These are phyloP conservation scores for Daldinia eschscholtzii DNA, from an alignment of 2,329 filamentous ascomycete genomes.

Conservation along the genomic window DNA sequence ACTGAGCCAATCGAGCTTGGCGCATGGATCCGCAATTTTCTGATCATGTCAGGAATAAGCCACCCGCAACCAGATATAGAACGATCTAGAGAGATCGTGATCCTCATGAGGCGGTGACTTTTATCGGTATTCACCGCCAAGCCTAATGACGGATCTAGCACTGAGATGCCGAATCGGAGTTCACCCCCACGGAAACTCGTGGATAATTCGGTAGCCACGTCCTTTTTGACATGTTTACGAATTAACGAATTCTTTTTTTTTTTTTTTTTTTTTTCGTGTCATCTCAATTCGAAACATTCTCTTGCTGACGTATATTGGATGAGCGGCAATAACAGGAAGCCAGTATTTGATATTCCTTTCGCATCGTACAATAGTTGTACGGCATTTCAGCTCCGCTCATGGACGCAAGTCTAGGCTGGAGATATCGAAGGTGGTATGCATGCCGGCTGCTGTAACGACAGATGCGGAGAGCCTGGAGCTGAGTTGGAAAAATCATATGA, in stretches of 20 bases:
- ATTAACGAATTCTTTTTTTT: conserved; percentile 12
- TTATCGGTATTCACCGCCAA: conserved; percentile 42
- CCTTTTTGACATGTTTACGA: conserved; percentile 18
- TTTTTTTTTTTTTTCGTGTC: conserved; percentile 16
- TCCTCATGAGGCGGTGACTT: conserved; percentile 32
- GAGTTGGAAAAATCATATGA: conserved; percentile 30
- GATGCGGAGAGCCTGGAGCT: conserved; percentile 28
- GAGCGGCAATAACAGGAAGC: conserved; percentile 30
- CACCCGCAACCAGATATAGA: conserved; percentile 38
- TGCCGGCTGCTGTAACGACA: conserved; percentile 28
- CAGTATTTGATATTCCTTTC: conserved; percentile 14
- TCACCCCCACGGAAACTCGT: conserved; percentile 37
- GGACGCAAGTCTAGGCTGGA: conserved; percentile 22
- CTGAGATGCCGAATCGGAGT: conserved; percentile 34
- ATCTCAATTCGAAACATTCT: conserved; percentile 10
- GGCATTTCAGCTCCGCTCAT: conserved; percentile 33
- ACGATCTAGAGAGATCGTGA: conserved; percentile 37
- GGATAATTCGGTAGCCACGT: conserved; percentile 34
- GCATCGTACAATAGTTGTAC: conserved; percentile 11
- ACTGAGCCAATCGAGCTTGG: conserved; percentile 38
- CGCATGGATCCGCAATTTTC: conserved; percentile 38
- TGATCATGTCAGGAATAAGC: conserved; percentile 41
- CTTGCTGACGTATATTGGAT: conserved; percentile 12
- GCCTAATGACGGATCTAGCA: conserved; percentile 11
- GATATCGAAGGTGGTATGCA: conserved; percentile 27